These are phyloP conservation scores for Cryptococcus sp. DNA, from an alignment of 1,284 basidiomycete species.

Conservation along the genomic window DNA sequence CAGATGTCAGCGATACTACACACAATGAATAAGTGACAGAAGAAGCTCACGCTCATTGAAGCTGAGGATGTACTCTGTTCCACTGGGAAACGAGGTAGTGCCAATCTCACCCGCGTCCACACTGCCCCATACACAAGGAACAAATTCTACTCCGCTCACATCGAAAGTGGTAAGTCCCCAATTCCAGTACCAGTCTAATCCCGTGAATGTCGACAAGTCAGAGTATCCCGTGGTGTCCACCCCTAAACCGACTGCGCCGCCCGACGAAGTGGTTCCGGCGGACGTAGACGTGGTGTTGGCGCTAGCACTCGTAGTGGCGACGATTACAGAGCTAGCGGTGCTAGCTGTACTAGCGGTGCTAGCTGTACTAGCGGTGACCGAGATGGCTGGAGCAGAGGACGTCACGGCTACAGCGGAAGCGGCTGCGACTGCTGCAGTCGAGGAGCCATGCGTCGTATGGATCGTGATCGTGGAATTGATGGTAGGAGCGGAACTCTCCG, in stretches of 20 bases:
- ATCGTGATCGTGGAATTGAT: too few relatives aligned
- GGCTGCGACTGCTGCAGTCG: too few relatives aligned
- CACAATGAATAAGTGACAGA: too few relatives aligned
- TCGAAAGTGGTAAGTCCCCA: slow-evolving; percentile 11
- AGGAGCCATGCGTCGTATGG: too few relatives aligned
- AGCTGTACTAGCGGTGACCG: too few relatives aligned
- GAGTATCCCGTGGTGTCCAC: neutral
- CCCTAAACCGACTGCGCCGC: neutral
- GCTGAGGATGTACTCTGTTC: slow-evolving; percentile 26
- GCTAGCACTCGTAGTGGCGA: too few relatives aligned
- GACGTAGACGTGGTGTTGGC: neutral
- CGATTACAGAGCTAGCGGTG: too few relatives aligned
- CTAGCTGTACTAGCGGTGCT: too few relatives aligned
- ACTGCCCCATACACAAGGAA: slow-evolving; percentile 21
- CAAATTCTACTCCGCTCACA: slow-evolving; percentile 10
- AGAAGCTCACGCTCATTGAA: slow-evolving; percentile 42
- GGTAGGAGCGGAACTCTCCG: too few relatives aligned
- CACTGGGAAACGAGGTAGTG: slow-evolving; percentile 9
- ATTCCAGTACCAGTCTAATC: slow-evolving; percentile 18
- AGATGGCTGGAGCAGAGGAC: too few relatives aligned
- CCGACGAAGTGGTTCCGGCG: neutral
- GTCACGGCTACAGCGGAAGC: too few relatives aligned
- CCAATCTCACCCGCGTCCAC: slow-evolving; percentile 12
- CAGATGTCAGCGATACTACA: neutral
- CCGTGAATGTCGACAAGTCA: neutral